Conservation (phyloP, 208 protist genomes). For the Leishmania gerbilli region DNA sequence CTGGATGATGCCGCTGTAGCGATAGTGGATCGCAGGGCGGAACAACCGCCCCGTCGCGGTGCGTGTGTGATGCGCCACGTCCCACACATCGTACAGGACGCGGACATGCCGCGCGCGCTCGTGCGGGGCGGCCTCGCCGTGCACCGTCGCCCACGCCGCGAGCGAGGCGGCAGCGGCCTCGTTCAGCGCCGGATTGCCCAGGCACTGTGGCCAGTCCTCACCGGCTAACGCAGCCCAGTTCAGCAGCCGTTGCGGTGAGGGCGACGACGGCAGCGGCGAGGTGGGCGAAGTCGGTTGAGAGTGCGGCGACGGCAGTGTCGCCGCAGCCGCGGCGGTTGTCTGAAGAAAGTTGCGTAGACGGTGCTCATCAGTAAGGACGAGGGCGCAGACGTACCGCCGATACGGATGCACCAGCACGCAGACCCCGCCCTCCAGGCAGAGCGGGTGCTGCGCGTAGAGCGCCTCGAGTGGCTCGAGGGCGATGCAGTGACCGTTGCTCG, state of each 20-base stretch:
- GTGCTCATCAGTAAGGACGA: constrained; percentile 50
- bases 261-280: not conserved
- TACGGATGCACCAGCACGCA: constrained; percentile 78
- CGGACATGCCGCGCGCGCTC: constrained; percentile 51
- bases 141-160: constrained; percentile 11
- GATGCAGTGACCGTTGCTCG: constrained; percentile 60
- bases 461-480: constrained; percentile 68
- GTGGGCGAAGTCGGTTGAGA: not conserved
- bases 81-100: constrained; percentile 76
- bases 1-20: constrained; percentile 57
- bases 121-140: constrained; percentile 14
- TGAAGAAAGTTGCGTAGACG: constrained; percentile 27
- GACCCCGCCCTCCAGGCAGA: constrained; percentile 39
- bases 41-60: constrained; percentile 66
- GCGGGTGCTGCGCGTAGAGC: constrained; percentile 47
- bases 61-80: constrained; percentile 48
- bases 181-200: constrained; percentile 45
- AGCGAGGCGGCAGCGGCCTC: constrained; percentile 44
- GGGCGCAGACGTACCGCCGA: constrained; percentile 58
- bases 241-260: not conserved
- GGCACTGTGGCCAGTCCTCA: constrained; percentile 42
- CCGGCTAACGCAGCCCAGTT: not conserved
- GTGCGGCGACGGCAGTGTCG: not conserved
- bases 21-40: constrained; percentile 40
- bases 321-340: not conserved